These are phyloP conservation scores for Russula griseocarnosa DNA, from an alignment of 768 basidiomycete genomes.

Conservation along the genomic window DNA sequence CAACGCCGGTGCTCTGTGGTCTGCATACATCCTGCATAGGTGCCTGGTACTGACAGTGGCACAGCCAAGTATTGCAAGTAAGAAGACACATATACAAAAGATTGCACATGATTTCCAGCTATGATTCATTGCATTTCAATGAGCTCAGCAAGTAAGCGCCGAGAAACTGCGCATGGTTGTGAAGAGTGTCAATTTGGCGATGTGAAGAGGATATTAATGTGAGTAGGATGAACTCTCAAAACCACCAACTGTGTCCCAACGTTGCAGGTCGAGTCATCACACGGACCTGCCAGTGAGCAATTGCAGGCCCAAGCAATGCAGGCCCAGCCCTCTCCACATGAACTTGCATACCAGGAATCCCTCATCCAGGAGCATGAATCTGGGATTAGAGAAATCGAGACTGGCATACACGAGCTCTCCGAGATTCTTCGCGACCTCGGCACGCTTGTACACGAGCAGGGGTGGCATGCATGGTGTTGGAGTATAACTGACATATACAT, in stretches of 20 bases:
- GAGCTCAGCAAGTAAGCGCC: slow-evolving; percentile 84
- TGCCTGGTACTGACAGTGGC: not conserved
- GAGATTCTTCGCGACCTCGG: slow-evolving; percentile 97
- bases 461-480: slow-evolving; percentile 95
- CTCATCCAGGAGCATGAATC: slow-evolving; percentile 89
- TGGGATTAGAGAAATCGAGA: slow-evolving; percentile 95
- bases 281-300: slow-evolving; percentile 50
- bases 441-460: slow-evolving; percentile 89
- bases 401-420: slow-evolving; percentile 90
- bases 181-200: slow-evolving; percentile 75
- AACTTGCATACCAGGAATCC: slow-evolving; percentile 94
- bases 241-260: not conserved
- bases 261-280: slow-evolving; percentile 15
- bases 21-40: not conserved
- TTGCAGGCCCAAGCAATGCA: slow-evolving; percentile 69
- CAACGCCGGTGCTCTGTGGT: slow-evolving; percentile 46
- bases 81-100: slow-evolving; percentile 84
- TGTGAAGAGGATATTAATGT: slow-evolving; percentile 63
- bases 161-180: slow-evolving; percentile 88
- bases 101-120: slow-evolving; percentile 89
- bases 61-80: slow-evolving; percentile 72
- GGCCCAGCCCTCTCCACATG: slow-evolving; percentile 77
- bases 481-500: no score
- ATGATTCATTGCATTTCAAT: slow-evolving; percentile 87
- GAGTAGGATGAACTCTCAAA: slow-evolving; percentile 18